phyloP scores from a whole-genome alignment of 2,329 filamentous ascomycete genomes.

The Chaetomiaceae sp. region DNA sequence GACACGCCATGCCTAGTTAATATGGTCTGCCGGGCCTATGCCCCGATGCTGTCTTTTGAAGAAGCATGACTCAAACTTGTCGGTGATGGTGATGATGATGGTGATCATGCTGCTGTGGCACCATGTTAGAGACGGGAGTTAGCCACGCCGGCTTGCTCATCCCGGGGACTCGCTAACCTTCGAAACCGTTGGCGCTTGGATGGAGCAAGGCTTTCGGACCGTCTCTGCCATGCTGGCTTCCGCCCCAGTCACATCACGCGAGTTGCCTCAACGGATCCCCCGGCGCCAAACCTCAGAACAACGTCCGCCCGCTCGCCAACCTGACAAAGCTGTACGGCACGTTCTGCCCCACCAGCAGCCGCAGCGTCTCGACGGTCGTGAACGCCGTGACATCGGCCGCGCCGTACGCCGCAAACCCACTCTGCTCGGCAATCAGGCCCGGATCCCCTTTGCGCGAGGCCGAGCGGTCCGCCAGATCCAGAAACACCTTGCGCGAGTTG shows the following conservation, averaged over 20 bases:
- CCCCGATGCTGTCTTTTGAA: neutral
- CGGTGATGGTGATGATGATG: too few relatives aligned
- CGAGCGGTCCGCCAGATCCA: slow-evolving; percentile 66
- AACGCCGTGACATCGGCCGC: slow-evolving; percentile 77
- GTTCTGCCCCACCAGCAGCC: slow-evolving; percentile 77
- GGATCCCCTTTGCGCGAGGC: slow-evolving; percentile 62
- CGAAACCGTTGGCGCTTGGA: too few relatives aligned
- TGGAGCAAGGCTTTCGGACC: too few relatives aligned
- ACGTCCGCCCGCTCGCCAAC: slow-evolving; percentile 55
- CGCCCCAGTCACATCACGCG: too few relatives aligned
- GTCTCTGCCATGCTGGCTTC: too few relatives aligned
- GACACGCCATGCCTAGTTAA: neutral
- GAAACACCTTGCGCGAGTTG: slow-evolving; percentile 63
- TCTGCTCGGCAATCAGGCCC: slow-evolving; percentile 63
- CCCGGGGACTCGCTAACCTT: too few relatives aligned
- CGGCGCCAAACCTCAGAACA: slow-evolving; percentile 42
- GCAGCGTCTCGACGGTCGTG: slow-evolving; percentile 76
- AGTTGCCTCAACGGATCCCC: too few relatives aligned
- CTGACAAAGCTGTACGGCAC: slow-evolving; percentile 84
- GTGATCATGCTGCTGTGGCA: too few relatives aligned
- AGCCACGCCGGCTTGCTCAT: too few relatives aligned
- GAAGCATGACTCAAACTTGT: too few relatives aligned
- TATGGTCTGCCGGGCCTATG: slow-evolving; percentile 1
- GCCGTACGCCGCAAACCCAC: slow-evolving; percentile 75
- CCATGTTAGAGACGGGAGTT: too few relatives aligned